A percentile compares a stretch with the other conserved stretches of the same genome.
Evolutionary conservation across 2,329 filamentous ascomycete genomes (phyloP).

Genomic region (Pseudogymnoascus sp.): DNA sequence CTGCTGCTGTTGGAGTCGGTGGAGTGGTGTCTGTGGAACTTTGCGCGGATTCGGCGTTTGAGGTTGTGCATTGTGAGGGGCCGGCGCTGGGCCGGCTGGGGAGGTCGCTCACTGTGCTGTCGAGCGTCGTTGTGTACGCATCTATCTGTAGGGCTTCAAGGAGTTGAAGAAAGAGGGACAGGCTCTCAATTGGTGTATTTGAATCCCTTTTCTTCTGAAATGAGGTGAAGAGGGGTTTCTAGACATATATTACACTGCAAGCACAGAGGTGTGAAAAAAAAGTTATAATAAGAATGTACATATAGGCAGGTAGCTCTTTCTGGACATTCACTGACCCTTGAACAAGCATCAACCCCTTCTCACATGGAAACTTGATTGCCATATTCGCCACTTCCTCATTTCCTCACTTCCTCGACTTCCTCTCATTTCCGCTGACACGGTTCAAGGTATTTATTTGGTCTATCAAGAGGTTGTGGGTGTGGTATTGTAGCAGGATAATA

Average conservation of each 20-base stretch:
- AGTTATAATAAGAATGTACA: slow-evolving; percentile 2
- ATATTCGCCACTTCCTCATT: background rate
- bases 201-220: background rate
- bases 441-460: background rate
- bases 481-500: background rate
- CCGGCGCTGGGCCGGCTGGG: background rate
- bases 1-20: background rate
- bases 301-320: background rate
- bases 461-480: background rate
- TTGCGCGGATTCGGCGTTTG: background rate
- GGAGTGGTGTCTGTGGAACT: background rate
- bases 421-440: background rate
- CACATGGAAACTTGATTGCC: background rate
- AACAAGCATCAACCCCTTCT: background rate
- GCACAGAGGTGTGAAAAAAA: background rate
- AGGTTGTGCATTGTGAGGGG: background rate
- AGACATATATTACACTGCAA: background rate
- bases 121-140: background rate
- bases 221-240: background rate
- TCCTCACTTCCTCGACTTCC: background rate
- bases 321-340: background rate
- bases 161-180: background rate
- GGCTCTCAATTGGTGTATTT: background rate
- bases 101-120: background rate
- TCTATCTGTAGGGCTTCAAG: background rate